These are phyloP conservation scores for Xylaria grammica DNA, from an alignment of 495 filamentous ascomycete species.

Conservation along the genomic window DNA sequence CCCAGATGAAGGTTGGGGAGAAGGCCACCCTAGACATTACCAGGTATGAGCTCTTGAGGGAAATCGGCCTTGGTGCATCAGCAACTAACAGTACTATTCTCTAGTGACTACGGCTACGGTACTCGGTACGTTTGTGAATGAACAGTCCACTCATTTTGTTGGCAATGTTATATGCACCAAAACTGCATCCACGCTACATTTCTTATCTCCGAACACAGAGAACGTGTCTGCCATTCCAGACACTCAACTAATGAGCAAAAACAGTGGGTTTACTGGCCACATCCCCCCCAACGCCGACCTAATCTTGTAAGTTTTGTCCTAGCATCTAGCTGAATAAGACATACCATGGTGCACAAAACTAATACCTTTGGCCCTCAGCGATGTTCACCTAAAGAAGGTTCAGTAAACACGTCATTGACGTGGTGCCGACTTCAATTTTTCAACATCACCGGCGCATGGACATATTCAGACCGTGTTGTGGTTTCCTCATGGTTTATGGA, in stretches of 20 bases:
- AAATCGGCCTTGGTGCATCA: neutral
- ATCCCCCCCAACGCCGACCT: conserved; percentile 61
- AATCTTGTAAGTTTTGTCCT: conserved; percentile 54
- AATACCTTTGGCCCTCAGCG: conserved; percentile 39
- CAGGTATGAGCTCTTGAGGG: conserved; percentile 57
- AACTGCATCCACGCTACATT: neutral
- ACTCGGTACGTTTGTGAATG: conserved; percentile 58
- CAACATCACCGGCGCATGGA: conserved; percentile 4
- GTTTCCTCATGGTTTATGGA: neutral
- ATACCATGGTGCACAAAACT: conserved; percentile 11
- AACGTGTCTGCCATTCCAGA: neutral
- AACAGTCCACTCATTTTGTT: neutral
- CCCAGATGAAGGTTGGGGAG: conserved; percentile 80
- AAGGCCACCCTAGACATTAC: conserved; percentile 78
- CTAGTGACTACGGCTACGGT: conserved; percentile 83
- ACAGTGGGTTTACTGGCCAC: conserved; percentile 69
- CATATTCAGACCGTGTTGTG: neutral
- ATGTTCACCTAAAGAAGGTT: conserved; percentile 57
- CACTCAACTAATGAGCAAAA: conserved; percentile 32
- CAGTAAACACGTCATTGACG: conserved; percentile 33
- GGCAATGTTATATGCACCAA: neutral
- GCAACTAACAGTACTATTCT: conserved; percentile 17
- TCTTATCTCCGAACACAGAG: neutral
- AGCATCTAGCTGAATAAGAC: conserved; percentile 1
- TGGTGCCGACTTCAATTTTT: neutral